Base-by-base conservation (phyloP, 2,329 filamentous ascomycete genomes). In the Epichloe uncinata region DNA sequence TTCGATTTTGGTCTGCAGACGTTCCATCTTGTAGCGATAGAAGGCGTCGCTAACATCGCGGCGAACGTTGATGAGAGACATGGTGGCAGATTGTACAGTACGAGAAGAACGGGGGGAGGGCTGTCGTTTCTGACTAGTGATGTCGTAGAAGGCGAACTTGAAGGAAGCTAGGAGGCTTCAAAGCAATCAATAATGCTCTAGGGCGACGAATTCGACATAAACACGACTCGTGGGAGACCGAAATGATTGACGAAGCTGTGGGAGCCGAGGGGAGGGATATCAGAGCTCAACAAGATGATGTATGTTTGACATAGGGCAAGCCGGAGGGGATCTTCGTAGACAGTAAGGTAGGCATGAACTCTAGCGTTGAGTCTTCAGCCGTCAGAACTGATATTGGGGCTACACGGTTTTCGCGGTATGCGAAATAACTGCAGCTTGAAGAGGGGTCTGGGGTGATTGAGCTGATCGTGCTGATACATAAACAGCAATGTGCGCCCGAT, bases 1-100 rank as follows among this genome's bases (percentile, higher is more conserved):
- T 75, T 98, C 93, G 63, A 98, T 94, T 79, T 98, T 98, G 70
- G 93, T 95, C 78, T 95, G 88, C 67, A 98, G 77, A 62, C 83
- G 85, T 76, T 97, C 93, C 93, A 98, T 98, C 82, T 98, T 98
- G 84, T 98, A 98, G 71, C 93, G 93, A 77, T 98, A 98, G 82
- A 96, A 98, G 73, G 85, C 85, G 75, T 98, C 93, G 77, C 84
- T 85, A 75, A 95, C 85, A 85, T 97, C 91, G 73, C 87, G 88
- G 72, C 90, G 90, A 73, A 97, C 90, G 74, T 98, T 98, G 81
- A 98, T 78, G 75, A 87, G 90, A 79, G 87, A 84, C 93, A 97
- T 97, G 72, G 63, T 89, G 81, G 69, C 73, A 72, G 69, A 33
- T 45, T 45, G 16, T 12, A 34, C 34, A 26, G 30, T 35, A 33